These are phyloP conservation scores for Penicillium sp. DNA, from an alignment of 2,329 filamentous ascomycete genomes.

Conservation along the genomic window DNA sequence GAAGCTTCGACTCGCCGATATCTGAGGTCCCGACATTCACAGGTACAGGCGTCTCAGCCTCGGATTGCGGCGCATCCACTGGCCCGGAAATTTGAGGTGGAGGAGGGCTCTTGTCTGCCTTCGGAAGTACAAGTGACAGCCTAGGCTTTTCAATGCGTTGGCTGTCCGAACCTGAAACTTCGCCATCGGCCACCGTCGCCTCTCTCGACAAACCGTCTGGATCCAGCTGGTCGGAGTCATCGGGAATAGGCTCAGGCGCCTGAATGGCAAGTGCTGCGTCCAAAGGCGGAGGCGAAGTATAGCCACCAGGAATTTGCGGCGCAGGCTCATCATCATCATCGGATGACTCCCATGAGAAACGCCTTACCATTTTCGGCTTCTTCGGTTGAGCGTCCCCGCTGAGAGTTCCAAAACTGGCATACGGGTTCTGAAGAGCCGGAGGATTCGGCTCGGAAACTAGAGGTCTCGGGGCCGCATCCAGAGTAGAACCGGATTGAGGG, in stretches of 20 bases:
- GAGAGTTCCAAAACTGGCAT: conserved; percentile 8
- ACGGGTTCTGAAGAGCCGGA: conserved; percentile 15
- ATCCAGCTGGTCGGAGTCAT: conserved; percentile 1
- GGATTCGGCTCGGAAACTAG: conserved; percentile 15
- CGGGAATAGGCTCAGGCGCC: conserved; percentile 17
- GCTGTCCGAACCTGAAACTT: conserved; percentile 8
- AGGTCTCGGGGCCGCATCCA: conserved; percentile 17
- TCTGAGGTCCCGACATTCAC: conserved; percentile 14
- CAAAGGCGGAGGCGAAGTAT: conserved; percentile 12
- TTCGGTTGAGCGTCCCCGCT: conserved; percentile 6
- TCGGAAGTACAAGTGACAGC: conserved; percentile 31
- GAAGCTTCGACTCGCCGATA: conserved; percentile 41
- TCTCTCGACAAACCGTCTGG: conserved; percentile 5
- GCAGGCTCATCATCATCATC: conserved; percentile 18
- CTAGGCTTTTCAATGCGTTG: conserved; percentile 26
- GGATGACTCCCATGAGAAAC: conserved; percentile 45
- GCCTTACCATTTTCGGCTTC: conserved; percentile 32
- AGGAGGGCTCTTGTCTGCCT: conserved; percentile 13
- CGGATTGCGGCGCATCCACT: conserved; percentile 4
- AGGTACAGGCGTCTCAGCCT: conserved; percentile 7
- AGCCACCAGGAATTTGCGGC: conserved; percentile 12
- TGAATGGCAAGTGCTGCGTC: conserved; percentile 18
- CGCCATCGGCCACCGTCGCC: conserved; percentile 4
- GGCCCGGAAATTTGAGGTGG: conserved; percentile 15
- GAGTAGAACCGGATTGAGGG: conserved; percentile 13